A percentile compares a stretch with the other conserved stretches of the same genome.
Evolutionary conservation across 1,284 basidiomycete species (phyloP).

Genomic region (Gomphus bonarii): DNA sequence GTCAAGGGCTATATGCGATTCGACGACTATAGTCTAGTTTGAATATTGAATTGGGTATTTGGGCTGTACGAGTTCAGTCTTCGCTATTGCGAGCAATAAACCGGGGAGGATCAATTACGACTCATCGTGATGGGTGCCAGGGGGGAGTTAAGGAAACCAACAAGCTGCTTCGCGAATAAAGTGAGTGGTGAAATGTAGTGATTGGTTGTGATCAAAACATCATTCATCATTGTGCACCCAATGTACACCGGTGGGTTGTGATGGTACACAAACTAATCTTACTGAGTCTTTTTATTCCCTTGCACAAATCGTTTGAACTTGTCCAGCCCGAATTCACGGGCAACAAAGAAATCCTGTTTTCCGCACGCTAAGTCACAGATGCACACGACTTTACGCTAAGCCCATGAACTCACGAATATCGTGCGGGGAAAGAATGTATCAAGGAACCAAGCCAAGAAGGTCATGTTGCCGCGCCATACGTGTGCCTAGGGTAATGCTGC

Average conservation of each 20-base stretch:
- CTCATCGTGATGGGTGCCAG: constrained; percentile 84
- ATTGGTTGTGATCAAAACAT: constrained; percentile 3
- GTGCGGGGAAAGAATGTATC: constrained; percentile 19
- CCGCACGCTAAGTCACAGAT: not conserved
- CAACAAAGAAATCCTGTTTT: constrained; percentile 1
- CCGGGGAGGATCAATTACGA: constrained; percentile 31
- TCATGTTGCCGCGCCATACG: constrained; percentile 9
- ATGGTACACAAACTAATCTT: not conserved
- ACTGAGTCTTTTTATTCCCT: constrained; percentile 1
- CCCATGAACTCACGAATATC: constrained; percentile 14
- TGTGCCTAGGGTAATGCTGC: not conserved
- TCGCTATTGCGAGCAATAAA: constrained; percentile 24
- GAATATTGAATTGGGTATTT: constrained; percentile 88
- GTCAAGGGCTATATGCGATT: constrained; percentile 75
- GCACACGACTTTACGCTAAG: not conserved
- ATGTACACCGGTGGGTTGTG: not conserved
- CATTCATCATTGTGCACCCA: not conserved
- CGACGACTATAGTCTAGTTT: constrained; percentile 21
- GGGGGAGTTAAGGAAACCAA: constrained; percentile 60
- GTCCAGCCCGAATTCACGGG: constrained; percentile 9
- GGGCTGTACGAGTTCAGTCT: constrained; percentile 60
- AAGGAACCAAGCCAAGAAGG: constrained; percentile 20
- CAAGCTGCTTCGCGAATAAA: constrained; percentile 43
- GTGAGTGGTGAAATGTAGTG: constrained; percentile 33
- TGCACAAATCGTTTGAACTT: constrained; percentile 5